Percentiles rank a stretch among this genome's conserved stretches.
phyloP scores from a whole-genome alignment of 1,284 basidiomycete genomes.

The Mixia osmundae region DNA sequence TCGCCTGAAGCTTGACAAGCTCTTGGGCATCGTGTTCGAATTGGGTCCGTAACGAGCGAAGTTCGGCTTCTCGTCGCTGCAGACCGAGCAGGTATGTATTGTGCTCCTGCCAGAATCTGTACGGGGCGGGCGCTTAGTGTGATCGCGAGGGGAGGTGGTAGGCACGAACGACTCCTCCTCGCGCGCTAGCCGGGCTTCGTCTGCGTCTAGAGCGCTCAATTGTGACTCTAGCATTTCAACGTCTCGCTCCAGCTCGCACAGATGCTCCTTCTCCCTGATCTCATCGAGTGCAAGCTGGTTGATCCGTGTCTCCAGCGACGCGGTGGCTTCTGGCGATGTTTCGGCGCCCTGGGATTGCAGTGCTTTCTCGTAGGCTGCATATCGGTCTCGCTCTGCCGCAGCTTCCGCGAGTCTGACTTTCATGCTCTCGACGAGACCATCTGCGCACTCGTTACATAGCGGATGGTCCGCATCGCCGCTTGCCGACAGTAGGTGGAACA shows the following conservation, averaged over 20 bases:
- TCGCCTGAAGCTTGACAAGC: constrained; percentile 63
- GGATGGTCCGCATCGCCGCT: constrained; percentile 78
- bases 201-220: not conserved
- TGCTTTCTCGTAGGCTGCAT: constrained; percentile 73
- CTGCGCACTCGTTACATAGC: constrained; percentile 80
- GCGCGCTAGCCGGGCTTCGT: constrained; percentile 17
- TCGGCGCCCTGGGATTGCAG: constrained; percentile 20
- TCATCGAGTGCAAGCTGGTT: constrained; percentile 25
- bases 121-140: not conserved
- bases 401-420: constrained; percentile 68
- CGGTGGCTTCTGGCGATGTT: not conserved
- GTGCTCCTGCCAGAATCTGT: constrained; percentile 59
- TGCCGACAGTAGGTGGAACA: constrained; percentile 55
- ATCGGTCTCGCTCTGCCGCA: constrained; percentile 74
- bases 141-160: constrained; percentile 1
- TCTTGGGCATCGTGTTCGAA: constrained; percentile 25
- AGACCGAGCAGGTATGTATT: constrained; percentile 42
- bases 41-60: constrained; percentile 45
- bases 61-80: constrained; percentile 40
- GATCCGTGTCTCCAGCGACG: constrained; percentile 1
- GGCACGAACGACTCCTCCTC: constrained; percentile 23
- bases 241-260: constrained; percentile 1
- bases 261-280: constrained; percentile 35
- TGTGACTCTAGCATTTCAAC: not conserved
- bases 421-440: constrained; percentile 49